Conservation (phyloP, 108 stramenopile genomes). For the Nitzschia palea region DNA sequence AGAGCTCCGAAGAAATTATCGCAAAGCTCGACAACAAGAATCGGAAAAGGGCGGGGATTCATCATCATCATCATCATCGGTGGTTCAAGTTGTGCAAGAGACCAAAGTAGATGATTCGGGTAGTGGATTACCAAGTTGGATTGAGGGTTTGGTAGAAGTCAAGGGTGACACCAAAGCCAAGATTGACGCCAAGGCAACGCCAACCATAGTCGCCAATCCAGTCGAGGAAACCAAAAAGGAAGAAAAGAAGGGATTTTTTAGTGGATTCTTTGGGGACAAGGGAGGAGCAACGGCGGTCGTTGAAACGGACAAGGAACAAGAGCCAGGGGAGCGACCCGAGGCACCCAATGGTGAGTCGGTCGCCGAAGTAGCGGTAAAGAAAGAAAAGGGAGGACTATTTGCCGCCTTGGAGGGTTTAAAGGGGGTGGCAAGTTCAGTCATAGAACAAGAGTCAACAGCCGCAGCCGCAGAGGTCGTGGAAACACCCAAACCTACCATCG, state of each 20-base stretch:
- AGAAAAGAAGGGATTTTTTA: constrained; percentile 3
- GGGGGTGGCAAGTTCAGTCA: constrained; percentile 14
- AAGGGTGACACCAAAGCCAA: constrained; percentile 22
- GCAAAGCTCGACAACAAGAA: constrained; percentile 16
- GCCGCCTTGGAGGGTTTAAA: not conserved
- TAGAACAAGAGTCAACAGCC: not conserved
- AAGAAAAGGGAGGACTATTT: not conserved
- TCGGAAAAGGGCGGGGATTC: constrained; percentile 11
- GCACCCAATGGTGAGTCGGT: not conserved
- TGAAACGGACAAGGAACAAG: not conserved
- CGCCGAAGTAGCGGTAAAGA: not conserved
- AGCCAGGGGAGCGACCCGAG: not conserved
- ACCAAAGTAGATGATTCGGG: constrained; percentile 4
- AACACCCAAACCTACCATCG: not conserved
- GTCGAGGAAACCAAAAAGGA: constrained; percentile 8
- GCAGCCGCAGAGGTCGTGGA: not conserved
- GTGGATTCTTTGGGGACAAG: constrained; percentile 7
- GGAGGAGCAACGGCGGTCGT: not conserved
- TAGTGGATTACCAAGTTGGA: not conserved
- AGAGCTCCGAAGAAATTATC: constrained; percentile 44
- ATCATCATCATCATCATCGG: not conserved
- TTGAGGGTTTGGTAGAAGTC: constrained; percentile 15
- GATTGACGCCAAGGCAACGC: constrained; percentile 29
- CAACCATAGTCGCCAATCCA: constrained; percentile 14
- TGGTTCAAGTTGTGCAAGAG: constrained; percentile 3